Base-by-base conservation (phyloP, 108 stramenopile genomes). In the Cyclotella atomus region DNA sequence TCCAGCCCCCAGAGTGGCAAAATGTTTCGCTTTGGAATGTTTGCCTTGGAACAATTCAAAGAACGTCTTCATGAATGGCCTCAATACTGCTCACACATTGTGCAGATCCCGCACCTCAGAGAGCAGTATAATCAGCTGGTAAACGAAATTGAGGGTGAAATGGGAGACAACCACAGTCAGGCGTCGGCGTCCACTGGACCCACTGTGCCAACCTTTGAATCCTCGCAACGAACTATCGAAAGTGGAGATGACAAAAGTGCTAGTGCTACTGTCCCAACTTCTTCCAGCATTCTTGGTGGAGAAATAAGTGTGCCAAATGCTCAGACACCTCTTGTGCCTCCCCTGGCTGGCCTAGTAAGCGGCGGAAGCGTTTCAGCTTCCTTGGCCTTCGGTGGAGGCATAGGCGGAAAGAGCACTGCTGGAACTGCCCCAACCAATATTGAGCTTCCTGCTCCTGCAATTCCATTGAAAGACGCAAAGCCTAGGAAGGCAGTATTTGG, bases 21-120 rank as follows among this genome's bases (percentile, higher is more conserved):
- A 64, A 97, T 98, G 97, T 99, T 98, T 79, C 84, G 96, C 16
- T 99, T 99, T 69, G 98, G 99, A 29, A 97, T 98, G 95, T 96
- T 97, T 82, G 97, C 99, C 9, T 76, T 98, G 59, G 98, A 99
- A 71, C 97, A 98, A 79, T 97, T 98, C 82, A 97, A 97, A 84
- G 88, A 87, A 23, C 88, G 97, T 19, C 87, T 98, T 19, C 90
- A 94, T 54, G 99, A 98, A 85, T 99, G 98, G 98, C 98, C 98
- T 2, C 98, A 99, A 79, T 98, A 98, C 80, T 98, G 97, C 78
- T 95, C 94, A 17, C 98, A 97, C 82, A 95, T 99, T 79, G 95
- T 98, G 32, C 95, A 97, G 71, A 99, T 98, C 71, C 96, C 95
- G 23, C 97, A 98, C 76, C 86, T 99, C 70, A 83, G 87, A 25